A percentile compares a stretch with the other conserved stretches of the same genome.
Conservation (phyloP, 2,329 filamentous ascomycete species). For the Claviceps maximensis region DNA sequence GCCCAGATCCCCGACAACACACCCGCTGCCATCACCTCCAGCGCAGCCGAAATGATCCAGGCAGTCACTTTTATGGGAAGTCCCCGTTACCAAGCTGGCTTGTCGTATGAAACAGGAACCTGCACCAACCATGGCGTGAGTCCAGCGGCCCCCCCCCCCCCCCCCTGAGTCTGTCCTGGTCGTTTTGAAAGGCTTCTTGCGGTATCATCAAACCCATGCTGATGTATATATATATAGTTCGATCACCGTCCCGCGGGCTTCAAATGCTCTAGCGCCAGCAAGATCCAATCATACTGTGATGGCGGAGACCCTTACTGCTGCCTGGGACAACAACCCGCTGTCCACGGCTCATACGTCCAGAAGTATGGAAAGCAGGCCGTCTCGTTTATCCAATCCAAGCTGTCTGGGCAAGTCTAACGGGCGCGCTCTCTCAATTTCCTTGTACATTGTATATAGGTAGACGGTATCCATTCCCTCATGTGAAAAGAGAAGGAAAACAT, state of each 20-base stretch:
- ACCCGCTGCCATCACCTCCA: conserved; percentile 27
- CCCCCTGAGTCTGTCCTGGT: background rate
- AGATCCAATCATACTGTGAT: conserved; percentile 54
- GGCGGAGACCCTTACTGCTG: conserved; percentile 52
- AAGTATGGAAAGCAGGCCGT: background rate
- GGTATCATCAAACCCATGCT: background rate
- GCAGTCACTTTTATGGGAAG: conserved; percentile 54
- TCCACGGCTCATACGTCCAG: background rate
- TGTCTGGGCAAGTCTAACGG: no score
- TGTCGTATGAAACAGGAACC: conserved; percentile 41
- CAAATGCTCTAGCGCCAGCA: conserved; percentile 36
- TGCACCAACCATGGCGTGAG: background rate
- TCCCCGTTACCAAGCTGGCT: conserved; percentile 40
- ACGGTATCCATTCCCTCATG: no score
- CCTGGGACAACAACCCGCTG: conserved; percentile 27
- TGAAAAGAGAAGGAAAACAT: no score
- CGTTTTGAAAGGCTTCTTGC: background rate
- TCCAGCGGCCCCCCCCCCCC: background rate
- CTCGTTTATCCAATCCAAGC: background rate
- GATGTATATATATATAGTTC: no score
- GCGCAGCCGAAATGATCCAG: conserved; percentile 42
- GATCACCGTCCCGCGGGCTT: conserved; percentile 45
- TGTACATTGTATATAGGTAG: no score
- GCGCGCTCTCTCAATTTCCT: no score
- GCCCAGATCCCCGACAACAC: conserved; percentile 31